A percentile compares a stretch with the other conserved stretches of the same genome.
phyloP scores from a whole-genome alignment of 2,329 filamentous ascomycete species.

The Huntiella abstrusa region DNA sequence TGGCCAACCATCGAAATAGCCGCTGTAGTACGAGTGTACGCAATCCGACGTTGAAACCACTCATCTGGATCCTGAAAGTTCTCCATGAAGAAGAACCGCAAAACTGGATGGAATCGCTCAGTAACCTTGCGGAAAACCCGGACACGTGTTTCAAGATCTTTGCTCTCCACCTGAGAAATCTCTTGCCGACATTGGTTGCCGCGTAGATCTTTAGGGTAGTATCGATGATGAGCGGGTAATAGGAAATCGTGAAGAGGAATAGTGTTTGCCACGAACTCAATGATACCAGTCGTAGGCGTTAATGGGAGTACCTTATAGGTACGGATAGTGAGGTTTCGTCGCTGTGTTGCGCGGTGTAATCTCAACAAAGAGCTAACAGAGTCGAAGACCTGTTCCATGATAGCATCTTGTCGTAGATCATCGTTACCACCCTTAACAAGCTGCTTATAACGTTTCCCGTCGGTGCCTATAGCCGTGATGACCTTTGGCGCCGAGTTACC shows the following conservation, averaged over 20 bases:
- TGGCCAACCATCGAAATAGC: slow-evolving; percentile 91
- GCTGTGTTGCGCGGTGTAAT: slow-evolving; percentile 68
- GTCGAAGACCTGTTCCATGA: slow-evolving; percentile 98
- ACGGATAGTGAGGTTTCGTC: slow-evolving; percentile 73
- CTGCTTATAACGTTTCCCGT: slow-evolving; percentile 71
- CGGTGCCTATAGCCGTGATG: slow-evolving; percentile 58
- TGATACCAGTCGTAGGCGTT: slow-evolving; percentile 68
- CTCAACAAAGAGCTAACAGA: slow-evolving; percentile 82
- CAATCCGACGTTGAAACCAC: slow-evolving; percentile 78
- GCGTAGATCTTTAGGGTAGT: slow-evolving; percentile 71
- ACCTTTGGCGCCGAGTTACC: slow-evolving; percentile 91
- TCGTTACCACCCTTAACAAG: slow-evolving; percentile 92
- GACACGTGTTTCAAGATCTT: slow-evolving; percentile 29
- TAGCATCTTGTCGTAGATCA: slow-evolving; percentile 89
- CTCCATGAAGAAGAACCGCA: slow-evolving; percentile 96
- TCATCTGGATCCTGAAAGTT: slow-evolving; percentile 84
- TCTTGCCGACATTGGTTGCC: slow-evolving; percentile 57
- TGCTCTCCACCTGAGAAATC: slow-evolving; percentile 49
- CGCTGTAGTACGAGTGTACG: slow-evolving; percentile 83
- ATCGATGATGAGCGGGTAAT: slow-evolving; percentile 72
- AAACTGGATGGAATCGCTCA: slow-evolving; percentile 73
- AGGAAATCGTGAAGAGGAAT: slow-evolving; percentile 83
- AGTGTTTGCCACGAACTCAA: slow-evolving; percentile 92
- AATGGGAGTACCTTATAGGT: slow-evolving; percentile 95
- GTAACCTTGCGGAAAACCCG: slow-evolving; percentile 60